Conservation (phyloP, 257 asterid genomes). For the Solanum lignicaule region DNA sequence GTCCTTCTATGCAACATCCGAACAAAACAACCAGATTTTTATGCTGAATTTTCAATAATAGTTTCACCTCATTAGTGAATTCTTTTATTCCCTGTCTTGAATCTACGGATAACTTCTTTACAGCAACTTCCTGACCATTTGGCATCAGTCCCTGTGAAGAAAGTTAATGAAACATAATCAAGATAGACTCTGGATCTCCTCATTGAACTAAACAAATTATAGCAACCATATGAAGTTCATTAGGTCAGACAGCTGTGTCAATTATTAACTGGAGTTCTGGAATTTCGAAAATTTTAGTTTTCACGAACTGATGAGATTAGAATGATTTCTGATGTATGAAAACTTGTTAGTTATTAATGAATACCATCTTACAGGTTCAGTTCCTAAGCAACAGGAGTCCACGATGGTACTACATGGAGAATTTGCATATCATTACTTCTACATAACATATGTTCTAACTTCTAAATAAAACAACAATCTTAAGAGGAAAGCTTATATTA, state of each 20-base stretch:
- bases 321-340: not conserved
- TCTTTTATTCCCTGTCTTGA: slow-evolving; percentile 67
- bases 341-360: not conserved
- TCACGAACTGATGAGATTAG: not conserved
- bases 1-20: slow-evolving; percentile 83
- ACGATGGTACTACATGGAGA: not conserved
- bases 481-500: not conserved
- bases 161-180: not conserved
- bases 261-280: not conserved
- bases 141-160: slow-evolving; percentile 57
- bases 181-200: not conserved
- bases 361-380: not conserved
- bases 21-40: slow-evolving; percentile 60
- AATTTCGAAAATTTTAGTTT: not conserved
- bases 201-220: not conserved
- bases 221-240: not conserved
- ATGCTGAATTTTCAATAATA: slow-evolving; percentile 66
- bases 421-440: not conserved
- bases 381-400: not conserved
- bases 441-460: not conserved
- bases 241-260: not conserved
- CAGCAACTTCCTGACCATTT: slow-evolving; percentile 78
- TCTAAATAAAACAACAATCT: not conserved
- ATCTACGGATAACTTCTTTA: slow-evolving; percentile 55
- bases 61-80: slow-evolving; percentile 72